Evolutionary conservation across 345 rosid genomes (phyloP).

Genomic region (Mallotus nudiflorus): DNA sequence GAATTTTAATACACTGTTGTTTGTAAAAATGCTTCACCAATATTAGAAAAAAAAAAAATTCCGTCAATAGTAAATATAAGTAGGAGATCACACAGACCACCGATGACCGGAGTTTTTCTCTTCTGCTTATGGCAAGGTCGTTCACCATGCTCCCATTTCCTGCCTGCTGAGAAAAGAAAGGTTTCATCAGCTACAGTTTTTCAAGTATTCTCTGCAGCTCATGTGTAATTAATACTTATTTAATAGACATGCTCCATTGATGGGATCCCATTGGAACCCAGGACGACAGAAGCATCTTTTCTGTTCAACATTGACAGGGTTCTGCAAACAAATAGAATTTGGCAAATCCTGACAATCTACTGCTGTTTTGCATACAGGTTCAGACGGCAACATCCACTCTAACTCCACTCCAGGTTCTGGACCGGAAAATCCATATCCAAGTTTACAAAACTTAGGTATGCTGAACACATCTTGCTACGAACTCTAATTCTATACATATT

Average conservation of each 20-base stretch:
- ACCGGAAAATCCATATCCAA: conserved; percentile 32
- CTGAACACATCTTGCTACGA: conserved; percentile 41
- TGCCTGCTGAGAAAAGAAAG: conserved; percentile 31
- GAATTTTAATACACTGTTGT: too few species aligned
- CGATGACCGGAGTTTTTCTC: conserved; percentile 38
- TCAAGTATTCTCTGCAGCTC: too few species aligned
- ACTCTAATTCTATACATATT: conserved; percentile 33
- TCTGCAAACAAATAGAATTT: conserved; percentile 47
- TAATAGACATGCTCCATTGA: conserved; percentile 42
- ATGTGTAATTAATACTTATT: too few species aligned
- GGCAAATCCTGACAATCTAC: conserved; percentile 47
- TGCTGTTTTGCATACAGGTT: conserved; percentile 45
- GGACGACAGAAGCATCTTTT: conserved; percentile 48
- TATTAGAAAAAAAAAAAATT: too few species aligned
- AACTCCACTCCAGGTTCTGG: conserved; percentile 56
- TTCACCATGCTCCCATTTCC: conserved; percentile 40
- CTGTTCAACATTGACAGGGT: conserved; percentile 21
- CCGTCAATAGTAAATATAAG: too few species aligned
- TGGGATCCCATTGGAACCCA: conserved; percentile 57
- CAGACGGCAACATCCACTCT: conserved; percentile 54
- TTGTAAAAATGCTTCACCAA: too few species aligned
- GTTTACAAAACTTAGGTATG: conserved; percentile 52
- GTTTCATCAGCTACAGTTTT: neutral
- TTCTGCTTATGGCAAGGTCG: conserved; percentile 41
- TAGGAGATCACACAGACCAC: conserved; percentile 30